Conservation (phyloP, 345 rosid species). For the Toxicodendron radicans region DNA sequence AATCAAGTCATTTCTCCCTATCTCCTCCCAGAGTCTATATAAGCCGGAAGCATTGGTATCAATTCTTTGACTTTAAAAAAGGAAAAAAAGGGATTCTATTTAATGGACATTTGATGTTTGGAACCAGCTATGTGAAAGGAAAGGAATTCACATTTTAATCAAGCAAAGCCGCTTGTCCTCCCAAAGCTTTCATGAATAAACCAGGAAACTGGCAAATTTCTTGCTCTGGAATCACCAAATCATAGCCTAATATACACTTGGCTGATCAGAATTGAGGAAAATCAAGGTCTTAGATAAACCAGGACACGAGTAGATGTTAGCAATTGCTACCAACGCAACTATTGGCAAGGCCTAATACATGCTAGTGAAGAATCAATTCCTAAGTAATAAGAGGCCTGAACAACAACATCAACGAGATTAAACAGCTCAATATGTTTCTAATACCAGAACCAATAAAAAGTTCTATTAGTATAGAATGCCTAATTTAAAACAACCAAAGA, state of each 20-base stretch:
- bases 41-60: too few relatives aligned
- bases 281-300: neutral
- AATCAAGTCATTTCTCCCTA: too few relatives aligned
- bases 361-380: neutral
- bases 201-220: neutral
- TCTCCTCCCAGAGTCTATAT: too few relatives aligned
- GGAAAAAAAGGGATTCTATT: too few relatives aligned
- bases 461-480: neutral
- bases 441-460: neutral
- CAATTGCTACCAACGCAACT: neutral
- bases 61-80: too few relatives aligned
- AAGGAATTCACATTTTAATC: too few relatives aligned
- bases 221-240: neutral
- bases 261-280: neutral
- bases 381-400: neutral
- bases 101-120: too few relatives aligned
- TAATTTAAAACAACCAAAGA: neutral
- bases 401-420: neutral
- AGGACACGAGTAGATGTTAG: neutral
- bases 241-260: neutral
- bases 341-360: neutral
- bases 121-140: too few relatives aligned
- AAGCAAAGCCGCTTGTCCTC: neutral
- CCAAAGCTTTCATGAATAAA: neutral
- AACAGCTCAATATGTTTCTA: neutral